A percentile compares a stretch with the other conserved stretches of the same genome.
These are phyloP conservation scores for Saccharomycopsis fibuligera DNA, from an alignment of 805 yeast species.

Conservation along the genomic window DNA sequence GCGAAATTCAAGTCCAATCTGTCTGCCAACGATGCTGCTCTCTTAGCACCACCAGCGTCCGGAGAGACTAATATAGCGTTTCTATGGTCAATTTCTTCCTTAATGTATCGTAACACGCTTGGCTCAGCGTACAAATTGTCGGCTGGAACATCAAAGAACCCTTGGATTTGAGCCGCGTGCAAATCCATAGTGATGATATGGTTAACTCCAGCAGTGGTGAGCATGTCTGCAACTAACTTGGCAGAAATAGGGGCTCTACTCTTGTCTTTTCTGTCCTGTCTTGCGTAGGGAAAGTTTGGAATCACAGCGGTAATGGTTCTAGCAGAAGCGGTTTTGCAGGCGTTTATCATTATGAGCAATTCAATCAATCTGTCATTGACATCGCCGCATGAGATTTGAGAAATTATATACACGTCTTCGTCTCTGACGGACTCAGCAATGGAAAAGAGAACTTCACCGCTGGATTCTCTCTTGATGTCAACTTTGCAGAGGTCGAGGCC, in stretches of 20 bases:
- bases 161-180: conserved; percentile 87
- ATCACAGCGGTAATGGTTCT: conserved; percentile 77
- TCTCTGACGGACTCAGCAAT: conserved; percentile 81
- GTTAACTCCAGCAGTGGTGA: conserved; percentile 79
- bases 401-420: conserved; percentile 73
- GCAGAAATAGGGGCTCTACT: conserved; percentile 84
- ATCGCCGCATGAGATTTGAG: conserved; percentile 64
- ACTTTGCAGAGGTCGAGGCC: conserved; percentile 58
- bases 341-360: conserved; percentile 69
- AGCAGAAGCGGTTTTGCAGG: conserved; percentile 78
- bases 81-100: conserved; percentile 49
- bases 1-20: conserved; percentile 75
- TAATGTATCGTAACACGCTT: conserved; percentile 66
- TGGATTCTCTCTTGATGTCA: conserved; percentile 58
- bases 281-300: conserved; percentile 82
- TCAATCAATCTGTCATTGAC: conserved; percentile 74
- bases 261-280: conserved; percentile 83
- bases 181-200: conserved; percentile 84
- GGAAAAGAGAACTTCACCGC: conserved; percentile 68
- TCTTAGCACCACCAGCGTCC: conserved; percentile 86
- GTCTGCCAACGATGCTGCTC: conserved; percentile 84
- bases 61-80: conserved; percentile 78
- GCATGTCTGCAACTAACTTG: conserved; percentile 74
- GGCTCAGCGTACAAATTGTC: conserved; percentile 85
- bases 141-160: conserved; percentile 77